Evolutionary conservation across 1,284 basidiomycete species (phyloP), one percentile per base, ranked within the genome.

Genomic region (Austroboletus rostrupii): DNA sequence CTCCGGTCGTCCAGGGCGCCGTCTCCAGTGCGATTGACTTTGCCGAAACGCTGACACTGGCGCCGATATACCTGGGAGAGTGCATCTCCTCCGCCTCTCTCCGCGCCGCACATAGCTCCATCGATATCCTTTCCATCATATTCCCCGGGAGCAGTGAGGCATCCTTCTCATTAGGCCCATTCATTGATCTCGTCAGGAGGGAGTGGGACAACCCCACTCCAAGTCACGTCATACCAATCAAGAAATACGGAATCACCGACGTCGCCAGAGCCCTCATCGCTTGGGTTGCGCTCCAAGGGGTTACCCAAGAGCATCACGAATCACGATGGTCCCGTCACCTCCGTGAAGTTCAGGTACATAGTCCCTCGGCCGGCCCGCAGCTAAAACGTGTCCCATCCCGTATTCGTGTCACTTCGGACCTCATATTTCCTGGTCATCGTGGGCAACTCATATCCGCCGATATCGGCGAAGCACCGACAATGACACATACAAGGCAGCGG

Each of bases 261-360:
- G 74, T 87, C 10, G 79, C 79, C 23, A 74, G 79, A 53, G 88
- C 85, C 0, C 74, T 90, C 16, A 76, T 87, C 4, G 85, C 82
- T 3, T 90, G 87, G 85, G 83, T 82, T 3, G 80, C 85, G 1
- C 69, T 91, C 37, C 87, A 90, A 60, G 83, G 83, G 35, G 82
- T 87, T 36, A 91, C 88, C 2, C 80, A 83, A 59, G 81, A 87
- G 58, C 87, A 83, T 76, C 85, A 87, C 54, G 87, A 89, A 64
- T 73, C 75, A 57, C 71, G 68, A 39, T 88, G 85, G 85, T 77
- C 85, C 49, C 72, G 73, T 57, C 70, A 78, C 60, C 71, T 89
- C 53, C 75, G 72, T 48, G 87, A 90, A 63, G 78, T 90, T 19
- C 74, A 79, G 52, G 76, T 87, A 45, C 76, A 78, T 41, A 76